phyloP scores from a whole-genome alignment of 139 green algal species.

The Micractinium sp. region DNA sequence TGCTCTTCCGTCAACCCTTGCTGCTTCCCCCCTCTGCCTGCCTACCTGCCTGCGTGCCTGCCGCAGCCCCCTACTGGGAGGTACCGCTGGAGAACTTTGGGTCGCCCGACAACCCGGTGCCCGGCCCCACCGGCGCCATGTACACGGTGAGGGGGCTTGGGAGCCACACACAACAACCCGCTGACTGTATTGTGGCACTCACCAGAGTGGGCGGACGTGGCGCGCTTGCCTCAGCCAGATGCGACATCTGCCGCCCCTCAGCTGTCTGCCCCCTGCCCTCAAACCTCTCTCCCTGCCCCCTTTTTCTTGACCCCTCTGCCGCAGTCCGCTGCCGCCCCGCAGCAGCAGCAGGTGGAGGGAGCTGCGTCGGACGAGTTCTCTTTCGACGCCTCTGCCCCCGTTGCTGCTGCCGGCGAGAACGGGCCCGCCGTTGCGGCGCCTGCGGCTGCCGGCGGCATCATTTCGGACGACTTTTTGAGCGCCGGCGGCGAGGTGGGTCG shows the following conservation, averaged over 20 bases:
- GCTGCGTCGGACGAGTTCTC: not conserved
- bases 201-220: too few relatives aligned
- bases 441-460: not conserved
- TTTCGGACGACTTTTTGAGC: constrained; percentile 13
- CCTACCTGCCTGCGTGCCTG: not conserved
- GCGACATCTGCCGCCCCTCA: too few relatives aligned
- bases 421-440: not conserved
- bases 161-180: too few relatives aligned
- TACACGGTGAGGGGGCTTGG: constrained; percentile 26
- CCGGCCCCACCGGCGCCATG: constrained; percentile 29
- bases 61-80: constrained; percentile 51
- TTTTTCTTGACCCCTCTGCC: not conserved
- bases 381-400: not conserved
- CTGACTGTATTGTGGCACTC: not conserved
- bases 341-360: not conserved
- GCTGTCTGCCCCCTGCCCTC: not conserved
- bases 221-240: not conserved
- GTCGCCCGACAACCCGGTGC: constrained; percentile 56
- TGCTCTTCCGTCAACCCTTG: not conserved
- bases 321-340: not conserved
- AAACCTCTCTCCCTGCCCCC: not conserved
- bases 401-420: too few relatives aligned
- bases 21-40: not conserved
- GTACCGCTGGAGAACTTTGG: constrained; percentile 49
- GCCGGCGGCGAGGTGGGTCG: constrained; percentile 7